Conservation (phyloP, 306 rosid species). For the Lagenaria siceraria region DNA sequence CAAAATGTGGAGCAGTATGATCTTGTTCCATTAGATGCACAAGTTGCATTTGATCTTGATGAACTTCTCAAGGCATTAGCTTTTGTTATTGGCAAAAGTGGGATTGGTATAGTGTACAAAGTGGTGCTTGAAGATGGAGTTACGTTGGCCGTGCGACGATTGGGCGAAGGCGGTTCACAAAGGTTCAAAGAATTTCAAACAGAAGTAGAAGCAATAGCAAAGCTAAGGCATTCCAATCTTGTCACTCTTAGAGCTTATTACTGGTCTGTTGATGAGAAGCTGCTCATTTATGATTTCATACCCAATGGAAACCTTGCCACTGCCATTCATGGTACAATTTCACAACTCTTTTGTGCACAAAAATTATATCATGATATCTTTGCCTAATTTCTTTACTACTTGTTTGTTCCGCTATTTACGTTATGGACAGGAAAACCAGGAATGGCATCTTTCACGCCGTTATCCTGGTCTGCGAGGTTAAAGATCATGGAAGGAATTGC, state of each 20-base stretch:
- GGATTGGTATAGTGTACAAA: slow-evolving; percentile 90
- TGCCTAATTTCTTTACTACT: background rate
- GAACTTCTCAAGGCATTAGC: slow-evolving; percentile 99
- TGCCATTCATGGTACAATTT: slow-evolving; percentile 70
- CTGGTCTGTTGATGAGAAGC: slow-evolving; percentile 98
- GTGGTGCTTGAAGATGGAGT: slow-evolving; percentile 95
- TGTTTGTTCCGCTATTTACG: background rate
- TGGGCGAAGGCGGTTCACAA: slow-evolving; percentile 98
- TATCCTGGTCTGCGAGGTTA: slow-evolving; percentile 55
- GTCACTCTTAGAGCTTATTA: slow-evolving; percentile 80
- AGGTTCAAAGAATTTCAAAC: slow-evolving; percentile 92
- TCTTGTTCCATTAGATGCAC: slow-evolving; percentile 75
- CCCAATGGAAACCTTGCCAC: slow-evolving; percentile 77
- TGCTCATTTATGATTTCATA: slow-evolving; percentile 76
- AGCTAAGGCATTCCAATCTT: slow-evolving; percentile 74
- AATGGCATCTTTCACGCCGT: slow-evolving; percentile 37
- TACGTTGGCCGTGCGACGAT: slow-evolving; percentile 74
- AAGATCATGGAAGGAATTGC: slow-evolving; percentile 78
- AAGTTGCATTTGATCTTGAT: slow-evolving; percentile 85
- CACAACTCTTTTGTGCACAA: slow-evolving; percentile 1
- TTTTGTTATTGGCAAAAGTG: slow-evolving; percentile 94
- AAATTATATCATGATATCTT: slow-evolving; percentile 10
- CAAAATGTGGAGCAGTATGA: slow-evolving; percentile 80
- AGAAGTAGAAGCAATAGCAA: slow-evolving; percentile 95
- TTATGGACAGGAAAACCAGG: slow-evolving; percentile 60